Base-by-base conservation (phyloP, 139 green algal species). In the Nannochloris sp. region DNA sequence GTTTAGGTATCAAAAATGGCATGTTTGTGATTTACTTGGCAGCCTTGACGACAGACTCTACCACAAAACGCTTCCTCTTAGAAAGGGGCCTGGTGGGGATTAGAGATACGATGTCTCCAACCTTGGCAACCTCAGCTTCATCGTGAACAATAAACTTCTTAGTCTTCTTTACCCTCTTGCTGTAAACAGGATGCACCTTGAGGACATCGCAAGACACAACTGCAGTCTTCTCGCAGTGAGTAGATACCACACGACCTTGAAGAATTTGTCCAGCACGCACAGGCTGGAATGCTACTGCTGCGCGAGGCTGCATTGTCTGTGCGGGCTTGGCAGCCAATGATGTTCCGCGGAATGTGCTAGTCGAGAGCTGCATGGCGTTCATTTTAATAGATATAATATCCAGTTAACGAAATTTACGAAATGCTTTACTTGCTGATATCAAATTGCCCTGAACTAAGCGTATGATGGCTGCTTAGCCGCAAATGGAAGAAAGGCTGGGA, bases 91-190 rank as follows among this genome's bases (percentile, higher is more conserved):
- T 36, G 70, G 6, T 54, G 27, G 74, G 65, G 2, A 31, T 46
- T 4, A 84, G 38, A 6, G 14, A 15, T 3, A 84, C 70, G 2
- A 55, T 27, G 59, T 84, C 77, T 24, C 77, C 77, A 44, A 83
- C 44, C 9, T 38, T n/a, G 54, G 37, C 62, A 36, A 32, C 23
- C 30, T 72, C 54, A 45, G 60, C 29, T 70, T 73, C 70, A 46
- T 84, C 74, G 44, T 84, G 77, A n/a, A 65, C 77, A 30, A 54
- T 37, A 57, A 67, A 84, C 45, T 66, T 76, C 19, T 42, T 83
- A 37, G 54, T 80, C 3, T 33, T 3, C 4, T 63, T 63, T 34
- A 78, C 54, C 2, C 71, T 63, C 62, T 83, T 83, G 36, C 67
- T 54, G 61, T 82, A 82, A 9, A 79, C 27, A 6, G 60, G 61